Base-by-base conservation (phyloP, 768 basidiomycete species). In the Tulasnella sp. region DNA sequence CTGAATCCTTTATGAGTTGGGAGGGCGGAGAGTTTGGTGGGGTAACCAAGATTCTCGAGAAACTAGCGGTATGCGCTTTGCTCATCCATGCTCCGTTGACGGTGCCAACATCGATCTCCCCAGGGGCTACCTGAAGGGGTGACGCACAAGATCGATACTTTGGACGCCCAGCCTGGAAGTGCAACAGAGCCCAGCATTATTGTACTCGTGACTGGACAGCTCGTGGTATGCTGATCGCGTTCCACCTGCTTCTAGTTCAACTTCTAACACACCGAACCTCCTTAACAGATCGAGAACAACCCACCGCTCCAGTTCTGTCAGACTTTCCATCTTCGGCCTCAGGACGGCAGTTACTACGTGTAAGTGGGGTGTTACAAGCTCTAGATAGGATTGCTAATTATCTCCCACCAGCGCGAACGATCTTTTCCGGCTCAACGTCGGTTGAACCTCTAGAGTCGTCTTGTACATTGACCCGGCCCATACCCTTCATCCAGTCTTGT, bases 271-370 rank as follows among this genome's bases (percentile, higher is more conserved):
- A 4, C 31, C 37, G 42, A 12, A 49, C 15, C 17, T 58, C 43
- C 43, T 37, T 59, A 59, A 50, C 62, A 90, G 88, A 81, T 98
- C 62, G 93, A 97, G 63, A 88, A 86, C 60, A 75, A 74, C 61
- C 40, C 86, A 63, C 81, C 88, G n/a, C 73, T 99, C 57, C 82
- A 80, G 65, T 99, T 88, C 75, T 87, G 83, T 62, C 96, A 99
- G 71, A 74, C 81, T 61, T 99, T 99, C 81, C 90, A 94, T 63
- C 80, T 99, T 58, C 76, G 87, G 52, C 83, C 79, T 25, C 87
- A 93, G 2, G 79, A 74, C 4, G 64, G 62, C 17, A 79, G 79
- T 62, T 93, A 84, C 75, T 97, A 83, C 67, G 86, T 98, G 91
- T 92, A 70, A 45, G 87, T 73, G 35, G 35, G n/a, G 15, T 9